phyloP scores from a whole-genome alignment of 1,139 yeast species.

The Geotrichum siamense region DNA sequence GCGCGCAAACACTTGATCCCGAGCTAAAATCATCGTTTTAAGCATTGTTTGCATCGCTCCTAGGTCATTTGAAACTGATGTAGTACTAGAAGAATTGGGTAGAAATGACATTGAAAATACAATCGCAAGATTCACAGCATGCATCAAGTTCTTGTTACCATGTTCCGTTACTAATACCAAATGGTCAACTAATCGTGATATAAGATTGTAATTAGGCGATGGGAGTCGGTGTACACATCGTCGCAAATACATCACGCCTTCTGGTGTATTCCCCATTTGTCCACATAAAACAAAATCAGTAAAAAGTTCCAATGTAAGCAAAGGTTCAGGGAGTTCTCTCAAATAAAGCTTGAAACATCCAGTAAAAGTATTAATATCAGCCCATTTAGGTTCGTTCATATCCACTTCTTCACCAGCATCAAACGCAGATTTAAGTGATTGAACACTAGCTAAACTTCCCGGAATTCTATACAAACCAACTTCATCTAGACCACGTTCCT shows the following conservation, averaged over 20 bases:
- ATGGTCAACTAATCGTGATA: constrained; percentile 63
- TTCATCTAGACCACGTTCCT: constrained; percentile 76
- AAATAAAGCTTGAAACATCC: constrained; percentile 81
- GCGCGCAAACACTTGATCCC: constrained; percentile 28
- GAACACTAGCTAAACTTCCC: constrained; percentile 76
- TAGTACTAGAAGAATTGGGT: constrained; percentile 27
- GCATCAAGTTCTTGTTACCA: constrained; percentile 67
- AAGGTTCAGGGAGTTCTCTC: constrained; percentile 84
- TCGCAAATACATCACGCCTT: constrained; percentile 40
- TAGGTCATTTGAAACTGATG: constrained; percentile 28
- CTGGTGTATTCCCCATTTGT: constrained; percentile 25
- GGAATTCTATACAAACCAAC: constrained; percentile 90
- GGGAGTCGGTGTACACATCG: constrained; percentile 51
- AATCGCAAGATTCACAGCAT: constrained; percentile 71
- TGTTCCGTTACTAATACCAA: constrained; percentile 51
- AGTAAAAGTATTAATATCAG: constrained; percentile 82
- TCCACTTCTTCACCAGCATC: constrained; percentile 65
- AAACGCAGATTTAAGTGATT: constrained; percentile 59
- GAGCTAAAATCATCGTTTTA: constrained; percentile 32
- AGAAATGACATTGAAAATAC: constrained; percentile 59
- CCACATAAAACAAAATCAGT: constrained; percentile 40
- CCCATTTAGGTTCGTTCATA: constrained; percentile 59
- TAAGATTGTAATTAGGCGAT: constrained; percentile 53
- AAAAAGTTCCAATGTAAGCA: constrained; percentile 57
- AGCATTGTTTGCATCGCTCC: constrained; percentile 37